A percentile compares a stretch with the other conserved stretches of the same genome.
Evolutionary conservation across 306 rosid species (phyloP).

Genomic region (Benincasa hispida): DNA sequence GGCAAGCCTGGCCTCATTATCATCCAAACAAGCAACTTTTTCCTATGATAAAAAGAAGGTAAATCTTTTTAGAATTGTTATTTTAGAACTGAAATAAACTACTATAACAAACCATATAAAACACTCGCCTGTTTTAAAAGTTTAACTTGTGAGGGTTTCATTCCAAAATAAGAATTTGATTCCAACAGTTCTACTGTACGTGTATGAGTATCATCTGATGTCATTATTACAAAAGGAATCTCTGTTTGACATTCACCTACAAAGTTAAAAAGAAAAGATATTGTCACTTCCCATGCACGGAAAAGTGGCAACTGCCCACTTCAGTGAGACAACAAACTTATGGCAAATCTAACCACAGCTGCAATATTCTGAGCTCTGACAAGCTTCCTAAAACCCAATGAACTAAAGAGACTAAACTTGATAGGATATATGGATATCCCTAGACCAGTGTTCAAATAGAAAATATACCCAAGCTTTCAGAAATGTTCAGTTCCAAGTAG

Average conservation of each 20-base stretch:
- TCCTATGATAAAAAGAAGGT: conserved; percentile 43
- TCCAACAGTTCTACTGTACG: conserved; percentile 55
- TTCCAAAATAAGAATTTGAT: conserved; percentile 82
- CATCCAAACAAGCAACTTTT: conserved; percentile 93
- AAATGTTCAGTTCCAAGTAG: not conserved
- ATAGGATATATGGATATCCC: not conserved
- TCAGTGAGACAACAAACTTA: not conserved
- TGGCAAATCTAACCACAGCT: not conserved
- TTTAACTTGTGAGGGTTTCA: conserved; percentile 79
- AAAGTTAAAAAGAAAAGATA: conserved; percentile 14
- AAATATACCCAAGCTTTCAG: not conserved
- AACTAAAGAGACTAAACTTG: not conserved
- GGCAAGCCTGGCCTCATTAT: conserved; percentile 95
- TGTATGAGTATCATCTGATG: conserved; percentile 90
- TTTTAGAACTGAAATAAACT: not conserved
- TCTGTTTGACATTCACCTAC: conserved; percentile 36
- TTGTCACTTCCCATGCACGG: conserved; percentile 10
- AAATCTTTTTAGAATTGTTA: not conserved
- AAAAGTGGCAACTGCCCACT: not conserved
- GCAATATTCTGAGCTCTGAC: not conserved
- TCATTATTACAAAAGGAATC: conserved; percentile 86
- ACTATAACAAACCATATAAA: conserved; percentile 3
- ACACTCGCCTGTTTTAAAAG: conserved; percentile 81
- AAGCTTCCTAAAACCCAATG: not conserved
- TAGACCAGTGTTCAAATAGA: not conserved